Evolutionary conservation across 176 grass and related monocot species (phyloP), one percentile per base, ranked within the genome.

Genomic region (Cocos nucifera): DNA sequence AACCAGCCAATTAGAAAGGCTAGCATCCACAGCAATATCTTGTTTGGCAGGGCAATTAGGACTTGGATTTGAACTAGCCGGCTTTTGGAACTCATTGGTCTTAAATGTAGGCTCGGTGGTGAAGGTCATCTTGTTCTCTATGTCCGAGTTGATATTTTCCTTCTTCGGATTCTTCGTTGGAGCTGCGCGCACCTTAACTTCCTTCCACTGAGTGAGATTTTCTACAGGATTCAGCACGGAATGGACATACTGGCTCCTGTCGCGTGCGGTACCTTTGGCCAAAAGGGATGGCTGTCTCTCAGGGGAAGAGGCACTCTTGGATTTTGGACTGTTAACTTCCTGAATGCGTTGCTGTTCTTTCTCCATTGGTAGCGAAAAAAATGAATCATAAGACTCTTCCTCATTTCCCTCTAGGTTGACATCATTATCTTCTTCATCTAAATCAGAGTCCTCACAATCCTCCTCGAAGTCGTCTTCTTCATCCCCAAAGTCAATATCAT

Each of bases 1-100:
- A 49, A 69, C 71, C 61, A 98, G 75, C 94, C 94, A 93, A 5
- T 74, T 89, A 1, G 88, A 98, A 59, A 98, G 94, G 85, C 94
- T 98, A 8, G 82, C 76, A 61, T 92, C 85, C 70, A 98, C 84
- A 15, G 85, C 76, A 15, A 82, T 62, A 53, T 98, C 84, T 57
- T 85, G 79, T 69, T 91, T 82, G 68, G 66, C 73, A 15, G 77
- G 75, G 18, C 25, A 50, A 51, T 71, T 74, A 18, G 78, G 86
- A 55, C 56, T 72, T 67, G 75, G 69, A 59, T 72, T 75, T 26
- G 57, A 64, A 8, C 49, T 30, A 51, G 23, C 66, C 22, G 48
- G 56, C 53, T 9, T 69, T 48, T 74, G 72, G 24, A 69, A 57
- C 69, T 61, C 77, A 67, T 53, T 77, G 18, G n/a, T 23, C 4